Percentiles rank a stretch among this genome's conserved stretches.
phyloP scores from a whole-genome alignment of 352 stramenopile genomes.

The Globisporangium cystogenes region DNA sequence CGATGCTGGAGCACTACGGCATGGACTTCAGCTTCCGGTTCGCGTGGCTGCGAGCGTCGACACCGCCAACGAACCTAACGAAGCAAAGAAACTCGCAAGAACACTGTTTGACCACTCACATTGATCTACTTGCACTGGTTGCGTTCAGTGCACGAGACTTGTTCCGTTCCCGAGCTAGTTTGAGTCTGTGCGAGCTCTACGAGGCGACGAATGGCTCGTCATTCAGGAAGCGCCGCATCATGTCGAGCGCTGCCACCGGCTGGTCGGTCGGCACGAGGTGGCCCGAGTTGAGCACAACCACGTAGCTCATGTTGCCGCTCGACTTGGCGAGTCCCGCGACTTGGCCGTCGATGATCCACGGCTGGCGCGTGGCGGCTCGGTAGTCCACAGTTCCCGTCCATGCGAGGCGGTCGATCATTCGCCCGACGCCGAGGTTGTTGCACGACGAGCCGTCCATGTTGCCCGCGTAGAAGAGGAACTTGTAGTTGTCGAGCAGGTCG shows the following conservation, averaged over 20 bases:
- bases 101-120: too few species aligned
- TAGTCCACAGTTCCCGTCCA: conserved; percentile 69
- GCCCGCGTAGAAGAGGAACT: conserved; percentile 79
- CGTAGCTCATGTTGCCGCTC: conserved; percentile 74
- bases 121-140: too few species aligned
- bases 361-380: conserved; percentile 41
- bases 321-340: conserved; percentile 67
- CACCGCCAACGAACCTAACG: too few species aligned
- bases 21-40: conserved; percentile 13
- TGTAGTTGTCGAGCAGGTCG: conserved; percentile 78
- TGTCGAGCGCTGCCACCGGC: conserved; percentile 63
- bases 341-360: conserved; percentile 54
- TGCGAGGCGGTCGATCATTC: conserved; percentile 74
- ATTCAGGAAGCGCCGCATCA: conserved; percentile 75
- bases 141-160: too few species aligned
- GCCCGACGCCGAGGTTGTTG: conserved; percentile 73
- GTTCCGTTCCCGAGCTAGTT: too few species aligned
- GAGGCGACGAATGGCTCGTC: conserved; percentile 26
- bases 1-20: conserved; percentile 3
- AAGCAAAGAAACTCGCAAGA: too few species aligned
- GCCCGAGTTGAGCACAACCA: conserved; percentile 76
- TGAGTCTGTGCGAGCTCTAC: neutral
- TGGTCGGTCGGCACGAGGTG: conserved; percentile 72
- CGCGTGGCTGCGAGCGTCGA: conserved; percentile 6
- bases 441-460: conserved; percentile 82